These are phyloP conservation scores for Chenopodium suecicum DNA, from an alignment of 148 eudicot genomes.

Conservation along the genomic window DNA sequence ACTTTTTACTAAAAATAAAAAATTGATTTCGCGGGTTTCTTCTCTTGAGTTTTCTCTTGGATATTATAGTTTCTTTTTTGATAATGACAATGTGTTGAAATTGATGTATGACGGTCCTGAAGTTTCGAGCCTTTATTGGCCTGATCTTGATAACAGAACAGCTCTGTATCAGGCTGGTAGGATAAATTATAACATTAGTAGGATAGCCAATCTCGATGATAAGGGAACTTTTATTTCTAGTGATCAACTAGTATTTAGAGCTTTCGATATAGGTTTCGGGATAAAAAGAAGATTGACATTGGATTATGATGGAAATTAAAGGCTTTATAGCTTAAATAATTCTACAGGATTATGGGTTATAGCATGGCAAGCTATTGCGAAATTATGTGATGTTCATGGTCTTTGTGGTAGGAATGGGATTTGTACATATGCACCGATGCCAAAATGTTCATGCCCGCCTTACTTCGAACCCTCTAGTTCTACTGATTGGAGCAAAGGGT, in stretches of 20 bases:
- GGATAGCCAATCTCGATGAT: conserved; percentile 32
- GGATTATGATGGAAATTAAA: conserved; percentile 58
- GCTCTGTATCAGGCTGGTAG: conserved; percentile 17
- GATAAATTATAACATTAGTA: conserved; percentile 31
- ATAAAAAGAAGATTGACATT: conserved; percentile 47
- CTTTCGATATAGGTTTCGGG: conserved; percentile 41
- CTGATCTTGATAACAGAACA: too few species aligned
- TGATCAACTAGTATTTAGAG: conserved; percentile 35
- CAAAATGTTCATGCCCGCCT: conserved; percentile 58
- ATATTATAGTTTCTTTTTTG: too few species aligned
- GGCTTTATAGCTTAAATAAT: conserved; percentile 53
- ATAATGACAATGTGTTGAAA: too few species aligned
- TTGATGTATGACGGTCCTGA: too few species aligned
- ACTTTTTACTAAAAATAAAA: conserved; percentile 23
- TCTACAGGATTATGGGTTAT: conserved; percentile 39
- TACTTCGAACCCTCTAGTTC: conserved; percentile 33
- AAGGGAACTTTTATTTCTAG: conserved; percentile 40
- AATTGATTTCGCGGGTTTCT: conserved; percentile 28
- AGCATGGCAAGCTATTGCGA: conserved; percentile 46
- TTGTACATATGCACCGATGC: conserved; percentile 42
- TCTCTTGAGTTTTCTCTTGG: conserved; percentile 19
- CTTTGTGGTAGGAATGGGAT: conserved; percentile 58
- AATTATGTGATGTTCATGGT: conserved; percentile 49
- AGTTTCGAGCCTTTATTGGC: too few species aligned
- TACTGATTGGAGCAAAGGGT: conserved; percentile 52